Conservation (phyloP, 2,329 filamentous ascomycete species). For the Talaromyces sp. region DNA sequence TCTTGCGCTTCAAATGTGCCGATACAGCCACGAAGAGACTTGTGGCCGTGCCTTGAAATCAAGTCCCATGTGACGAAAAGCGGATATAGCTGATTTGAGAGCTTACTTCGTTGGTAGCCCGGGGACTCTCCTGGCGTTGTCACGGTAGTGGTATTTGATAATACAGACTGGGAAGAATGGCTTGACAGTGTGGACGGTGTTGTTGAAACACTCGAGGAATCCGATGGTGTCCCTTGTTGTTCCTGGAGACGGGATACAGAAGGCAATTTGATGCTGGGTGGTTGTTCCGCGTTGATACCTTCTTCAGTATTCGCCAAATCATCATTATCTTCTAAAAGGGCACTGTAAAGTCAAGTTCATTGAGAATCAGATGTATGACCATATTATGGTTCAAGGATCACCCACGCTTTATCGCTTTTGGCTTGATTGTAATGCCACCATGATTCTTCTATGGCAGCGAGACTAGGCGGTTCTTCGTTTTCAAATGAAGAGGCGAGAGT, state of each 20-base stretch:
- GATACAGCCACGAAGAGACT: constrained; percentile 84
- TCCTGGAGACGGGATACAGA: constrained; percentile 29
- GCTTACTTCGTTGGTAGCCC: constrained; percentile 17
- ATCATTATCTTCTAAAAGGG: not conserved
- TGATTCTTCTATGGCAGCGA: constrained; percentile 65
- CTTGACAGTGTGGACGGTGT: constrained; percentile 44
- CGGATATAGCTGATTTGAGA: constrained; percentile 52
- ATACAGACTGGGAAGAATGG: constrained; percentile 43
- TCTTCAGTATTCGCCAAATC: not conserved
- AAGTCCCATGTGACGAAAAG: constrained; percentile 96
- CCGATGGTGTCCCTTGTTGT: constrained; percentile 28
- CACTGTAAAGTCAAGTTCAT: not conserved
- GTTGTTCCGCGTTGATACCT: not conserved
- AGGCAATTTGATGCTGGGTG: constrained; percentile 20
- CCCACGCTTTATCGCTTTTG: constrained; percentile 24
- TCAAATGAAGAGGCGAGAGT: constrained; percentile 71
- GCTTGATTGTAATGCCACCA: constrained; percentile 53
- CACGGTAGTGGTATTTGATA: constrained; percentile 35
- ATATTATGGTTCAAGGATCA: not conserved
- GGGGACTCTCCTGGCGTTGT: constrained; percentile 42
- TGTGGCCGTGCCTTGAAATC: constrained; percentile 55
- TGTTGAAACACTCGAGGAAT: constrained; percentile 36
- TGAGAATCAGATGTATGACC: not conserved
- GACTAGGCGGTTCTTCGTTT: constrained; percentile 60
- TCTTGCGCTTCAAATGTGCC: constrained; percentile 83